Percentiles rank a stretch among this genome's conserved stretches.
phyloP scores from a whole-genome alignment of 2,329 filamentous ascomycete species.

The Fusarium acutatum region DNA sequence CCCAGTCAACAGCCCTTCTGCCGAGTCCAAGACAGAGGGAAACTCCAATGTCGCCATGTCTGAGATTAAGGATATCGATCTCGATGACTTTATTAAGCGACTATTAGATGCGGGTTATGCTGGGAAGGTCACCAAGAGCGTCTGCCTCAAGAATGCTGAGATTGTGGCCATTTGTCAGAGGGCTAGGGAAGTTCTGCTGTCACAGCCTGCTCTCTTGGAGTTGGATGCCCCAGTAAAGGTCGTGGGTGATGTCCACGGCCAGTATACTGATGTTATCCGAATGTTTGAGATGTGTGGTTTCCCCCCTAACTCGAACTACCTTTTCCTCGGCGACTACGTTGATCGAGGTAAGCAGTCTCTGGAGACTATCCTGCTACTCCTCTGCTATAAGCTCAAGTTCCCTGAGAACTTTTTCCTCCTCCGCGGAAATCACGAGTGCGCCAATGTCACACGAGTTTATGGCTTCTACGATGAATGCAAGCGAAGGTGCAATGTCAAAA shows the following conservation, averaged over 20 bases:
- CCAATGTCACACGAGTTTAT: constrained; percentile 98
- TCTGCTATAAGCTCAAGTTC: constrained; percentile 99
- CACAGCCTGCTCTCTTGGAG: constrained; percentile 90
- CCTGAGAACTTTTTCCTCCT: constrained; percentile 99
- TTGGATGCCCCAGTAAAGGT: constrained; percentile 96
- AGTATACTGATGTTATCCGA: constrained; percentile 97
- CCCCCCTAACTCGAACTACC: constrained; percentile 99
- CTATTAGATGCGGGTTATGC: constrained; percentile 94
- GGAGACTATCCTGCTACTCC: constrained; percentile 94
- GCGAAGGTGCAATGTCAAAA: constrained; percentile 98
- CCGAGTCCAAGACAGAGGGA: constrained; percentile 55
- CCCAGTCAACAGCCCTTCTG: constrained; percentile 64
- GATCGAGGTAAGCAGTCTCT: constrained; percentile 99
- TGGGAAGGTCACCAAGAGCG: constrained; percentile 96
- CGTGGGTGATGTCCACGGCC: constrained; percentile 99
- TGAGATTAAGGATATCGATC: constrained; percentile 89
- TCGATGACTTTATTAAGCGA: constrained; percentile 97
- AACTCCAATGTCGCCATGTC: constrained; percentile 77
- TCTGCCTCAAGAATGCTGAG: constrained; percentile 97
- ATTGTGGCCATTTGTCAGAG: constrained; percentile 93
- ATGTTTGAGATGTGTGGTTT: constrained; percentile 99
- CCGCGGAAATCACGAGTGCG: constrained; percentile 98
- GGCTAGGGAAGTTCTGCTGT: constrained; percentile 87
- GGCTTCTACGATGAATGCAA: constrained; percentile 99
- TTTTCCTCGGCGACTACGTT: constrained; percentile 98